phyloP scores from a whole-genome alignment of 495 filamentous ascomycete species.

The Rusavskia elegans region DNA sequence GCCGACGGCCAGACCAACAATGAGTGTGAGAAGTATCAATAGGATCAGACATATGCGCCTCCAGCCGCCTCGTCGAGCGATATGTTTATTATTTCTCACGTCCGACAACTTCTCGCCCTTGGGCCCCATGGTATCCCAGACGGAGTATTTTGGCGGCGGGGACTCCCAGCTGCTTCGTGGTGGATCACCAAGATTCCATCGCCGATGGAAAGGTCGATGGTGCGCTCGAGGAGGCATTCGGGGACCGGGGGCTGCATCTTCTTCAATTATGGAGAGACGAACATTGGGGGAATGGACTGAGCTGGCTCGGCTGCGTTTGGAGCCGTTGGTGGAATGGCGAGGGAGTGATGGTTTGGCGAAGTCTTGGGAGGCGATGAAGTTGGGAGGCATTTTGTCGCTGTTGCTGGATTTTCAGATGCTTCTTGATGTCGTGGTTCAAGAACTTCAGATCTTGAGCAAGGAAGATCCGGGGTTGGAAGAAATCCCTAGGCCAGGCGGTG shows the following conservation, averaged over 20 bases:
- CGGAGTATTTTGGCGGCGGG: slow-evolving; percentile 6
- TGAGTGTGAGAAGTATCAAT: slow-evolving; percentile 16
- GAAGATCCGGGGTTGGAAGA: no score
- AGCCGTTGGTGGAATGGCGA: slow-evolving; percentile 5
- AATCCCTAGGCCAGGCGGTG: no score
- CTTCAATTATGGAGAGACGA: slow-evolving; percentile 14
- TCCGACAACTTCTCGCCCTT: slow-evolving; percentile 16
- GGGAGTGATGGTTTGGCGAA: slow-evolving; percentile 1
- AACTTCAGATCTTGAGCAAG: no score
- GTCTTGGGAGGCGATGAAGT: background rate
- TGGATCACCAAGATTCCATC: slow-evolving; percentile 12
- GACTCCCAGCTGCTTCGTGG: slow-evolving; percentile 7
- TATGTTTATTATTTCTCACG: slow-evolving; percentile 13
- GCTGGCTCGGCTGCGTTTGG: slow-evolving; percentile 4
- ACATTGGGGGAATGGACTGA: slow-evolving; percentile 4
- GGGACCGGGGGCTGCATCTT: slow-evolving; percentile 6
- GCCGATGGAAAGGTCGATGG: slow-evolving; percentile 11
- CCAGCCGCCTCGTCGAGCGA: slow-evolving; percentile 25
- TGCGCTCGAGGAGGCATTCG: background rate
- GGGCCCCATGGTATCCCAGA: slow-evolving; percentile 13
- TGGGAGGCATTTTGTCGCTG: background rate
- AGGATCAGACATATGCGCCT: slow-evolving; percentile 17
- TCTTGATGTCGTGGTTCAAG: background rate
- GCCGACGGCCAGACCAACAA: slow-evolving; percentile 27
- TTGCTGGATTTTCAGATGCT: background rate